These are phyloP conservation scores for Rhinocladiella similis DNA, from an alignment of 2,329 filamentous ascomycete genomes.

Conservation along the genomic window DNA sequence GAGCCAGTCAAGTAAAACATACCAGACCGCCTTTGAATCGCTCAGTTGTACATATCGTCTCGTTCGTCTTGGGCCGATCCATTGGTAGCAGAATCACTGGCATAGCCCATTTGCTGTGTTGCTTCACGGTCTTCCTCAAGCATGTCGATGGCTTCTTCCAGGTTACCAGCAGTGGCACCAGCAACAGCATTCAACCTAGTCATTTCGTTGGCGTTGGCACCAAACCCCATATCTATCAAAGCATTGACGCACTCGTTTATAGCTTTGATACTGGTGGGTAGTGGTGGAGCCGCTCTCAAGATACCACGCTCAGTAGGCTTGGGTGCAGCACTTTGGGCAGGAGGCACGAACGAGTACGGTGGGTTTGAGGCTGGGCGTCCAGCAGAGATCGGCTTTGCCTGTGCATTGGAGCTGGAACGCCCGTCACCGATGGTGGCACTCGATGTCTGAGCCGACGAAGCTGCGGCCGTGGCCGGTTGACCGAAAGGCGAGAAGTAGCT, in stretches of 20 bases:
- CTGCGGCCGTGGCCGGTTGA: neutral
- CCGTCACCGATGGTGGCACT: neutral
- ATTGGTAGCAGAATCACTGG: neutral
- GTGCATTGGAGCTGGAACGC: neutral
- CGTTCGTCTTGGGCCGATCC: neutral
- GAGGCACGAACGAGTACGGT: neutral
- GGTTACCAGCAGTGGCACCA: conserved; percentile 42
- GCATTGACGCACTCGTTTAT: conserved; percentile 40
- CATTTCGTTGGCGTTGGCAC: conserved; percentile 36
- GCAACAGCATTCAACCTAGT: conserved; percentile 46
- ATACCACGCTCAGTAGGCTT: conserved; percentile 5
- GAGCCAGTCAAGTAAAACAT: too few species aligned
- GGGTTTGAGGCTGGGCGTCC: neutral
- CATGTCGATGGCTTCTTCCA: conserved; percentile 50
- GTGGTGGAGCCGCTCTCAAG: conserved; percentile 1
- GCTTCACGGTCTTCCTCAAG: conserved; percentile 50
- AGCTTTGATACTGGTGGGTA: conserved; percentile 6
- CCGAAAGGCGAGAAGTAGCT: conserved; percentile 4
- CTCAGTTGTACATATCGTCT: neutral
- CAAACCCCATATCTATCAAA: conserved; percentile 45
- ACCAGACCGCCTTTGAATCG: neutral
- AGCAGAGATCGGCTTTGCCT: neutral
- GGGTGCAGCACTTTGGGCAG: neutral
- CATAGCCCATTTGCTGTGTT: neutral
- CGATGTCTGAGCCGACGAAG: neutral